Base-by-base conservation (phyloP, 495 filamentous ascomycete genomes). In the Astrothelium macrocarpum region DNA sequence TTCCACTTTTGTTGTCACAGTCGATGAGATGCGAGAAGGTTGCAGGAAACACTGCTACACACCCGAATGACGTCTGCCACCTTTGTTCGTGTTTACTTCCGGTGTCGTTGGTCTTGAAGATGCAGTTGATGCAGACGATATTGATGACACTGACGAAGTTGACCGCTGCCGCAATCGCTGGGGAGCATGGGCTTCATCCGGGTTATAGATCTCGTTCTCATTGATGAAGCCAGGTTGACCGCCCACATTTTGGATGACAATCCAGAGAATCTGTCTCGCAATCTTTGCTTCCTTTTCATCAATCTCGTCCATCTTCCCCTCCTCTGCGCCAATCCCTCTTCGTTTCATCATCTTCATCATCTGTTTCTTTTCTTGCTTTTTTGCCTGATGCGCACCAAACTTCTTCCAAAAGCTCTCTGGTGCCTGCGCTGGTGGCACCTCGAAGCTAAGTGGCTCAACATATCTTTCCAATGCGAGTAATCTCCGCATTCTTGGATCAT, bases 311-410 rank as follows among this genome's bases (percentile, higher is more conserved):
- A 4, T 28, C 20, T 56, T 20, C 16, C 49, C 25, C 9, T 56
- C 16, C 20, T 56, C 49, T 11, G 29, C 5, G 10, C 12, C 49
- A n/a, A 9, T 29, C 16, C 9, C 16, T 29, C 49, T 56, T 16
- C 49, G 12, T 25, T 56, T 56, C 49, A 56, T 56, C 16, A 56
- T 56, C 49, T 56, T 56, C 25, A 5, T 56, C 49, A 56, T 56
- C 49, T 56, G 49, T 16, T 56, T 56, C 49, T 20, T 26, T 29
- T 56, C 49, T 20, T 26, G 20, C 23, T 56, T 56, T 1, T 56
- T 56, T 16, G 49, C 49, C 49, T 56, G 49, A 0, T 2, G 26
- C 29, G 49, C 25, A 9, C 49, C 49, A 10, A 56, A 29, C 49
- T 29, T 56, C 49, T 56, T 56, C 25, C 49, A 56, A 16, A 56